Evolutionary conservation across 306 rosid genomes (phyloP), one percentile per base, ranked within the genome.

Genomic region (Prunus campanulata): DNA sequence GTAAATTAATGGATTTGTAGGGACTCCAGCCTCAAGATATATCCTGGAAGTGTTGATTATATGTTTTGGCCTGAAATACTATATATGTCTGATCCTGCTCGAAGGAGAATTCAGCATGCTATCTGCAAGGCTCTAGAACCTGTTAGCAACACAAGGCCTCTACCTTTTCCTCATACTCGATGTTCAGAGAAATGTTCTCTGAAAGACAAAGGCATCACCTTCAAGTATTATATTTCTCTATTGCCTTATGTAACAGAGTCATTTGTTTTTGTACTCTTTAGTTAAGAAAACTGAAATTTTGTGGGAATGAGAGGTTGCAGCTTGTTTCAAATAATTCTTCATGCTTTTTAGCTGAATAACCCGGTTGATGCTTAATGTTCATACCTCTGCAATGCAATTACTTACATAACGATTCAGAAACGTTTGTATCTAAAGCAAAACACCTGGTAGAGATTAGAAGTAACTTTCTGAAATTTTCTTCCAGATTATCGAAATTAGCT

Each of bases 1-100:
- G 98, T 93, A 85, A 83, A 59, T 70, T 59, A 35, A 70, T 51
- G 65, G 8, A 66, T 65, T 32, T 64, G 46, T 25, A 6, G 16
- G 16, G 54, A 46, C 35, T 64, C 68, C 60, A 3, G 27, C 49
- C 75, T 18, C 24, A 77, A 54, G 44, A 68, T 46, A 67, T 46
- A 68, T 49, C 74, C 49, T 54, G 39, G 75, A 52, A 39, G 70
- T 18, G 54, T 81, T 35, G 32, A 32, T 49, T 70, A 75, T 57
- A 18, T 71, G 63, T 39, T 77, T 74, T 78, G 72, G 60, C 75
- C 81, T 44, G 71, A 57, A 76, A 29, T 72, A 78, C 76, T 51
- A 50, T 51, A 51, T 8, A 54, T 61, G 78, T 74, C 52, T 74
- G 78, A 59, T 74, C 56, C 80, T 76, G 14, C 46, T 24, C 9